Base-by-base conservation (phyloP, 768 basidiomycete genomes). In the Lentinula aciculospora region DNA sequence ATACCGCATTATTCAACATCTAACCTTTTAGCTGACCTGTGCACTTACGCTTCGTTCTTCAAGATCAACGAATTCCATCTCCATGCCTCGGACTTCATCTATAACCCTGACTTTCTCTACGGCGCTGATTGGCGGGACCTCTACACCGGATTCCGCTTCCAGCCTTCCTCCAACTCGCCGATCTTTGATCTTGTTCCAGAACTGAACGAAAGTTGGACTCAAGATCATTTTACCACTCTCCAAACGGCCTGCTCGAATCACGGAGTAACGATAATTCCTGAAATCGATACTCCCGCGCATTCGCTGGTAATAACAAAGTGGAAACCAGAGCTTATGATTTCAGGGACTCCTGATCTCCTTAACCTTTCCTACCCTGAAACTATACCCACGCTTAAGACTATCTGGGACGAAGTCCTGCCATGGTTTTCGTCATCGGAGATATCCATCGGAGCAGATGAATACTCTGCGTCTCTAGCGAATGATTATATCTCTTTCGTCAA, bases 391-490 rank as follows among this genome's bases (percentile, higher is more conserved):
- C 66, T 79, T 42, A 71, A 77, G 58, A 66, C 69, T 7, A 71
- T 78, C 17, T 78, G 76, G 78, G 64, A 71, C 19, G 73, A 74
- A 57, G 65, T 72, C 57, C 66, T 76, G 25, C 70, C 73, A 1
- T 74, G 73, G 73, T 74, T 73, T 60, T 60, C 72, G 19, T 64
- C 71, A 53, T 47, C 63, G 9, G 74, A 79, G 55, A 74, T 80
- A 19, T 76, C 75, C 7, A 78, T 80, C 36, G 78, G 78, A 12
- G 75, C 75, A 25, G 77, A 78, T 54, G 76, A 79, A 64, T 78
- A 77, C 58, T 58, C 61, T 9, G 37, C 69, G 7, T 61, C 67
- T 5, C 63, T 77, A 8, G 77, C 74, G 2, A 66, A 76, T 49
- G 73, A 72, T 47, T 79, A 78, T 59, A 71, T 74, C 46, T 62